A percentile compares a stretch with the other conserved stretches of the same genome.
Conservation (phyloP, 495 filamentous ascomycete species). For the Delitschia confertaspora region DNA sequence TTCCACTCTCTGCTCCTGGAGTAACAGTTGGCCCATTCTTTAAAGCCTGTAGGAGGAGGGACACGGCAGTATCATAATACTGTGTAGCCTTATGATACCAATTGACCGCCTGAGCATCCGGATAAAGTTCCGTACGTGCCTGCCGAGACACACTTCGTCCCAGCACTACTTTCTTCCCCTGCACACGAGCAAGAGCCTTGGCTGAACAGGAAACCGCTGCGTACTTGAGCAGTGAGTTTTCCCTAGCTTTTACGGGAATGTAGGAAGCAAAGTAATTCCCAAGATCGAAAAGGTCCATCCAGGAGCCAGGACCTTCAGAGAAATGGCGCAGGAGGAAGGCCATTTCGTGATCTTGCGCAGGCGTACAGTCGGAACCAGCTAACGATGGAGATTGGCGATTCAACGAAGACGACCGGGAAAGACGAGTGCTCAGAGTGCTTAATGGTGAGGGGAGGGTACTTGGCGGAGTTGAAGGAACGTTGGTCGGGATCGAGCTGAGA, state of each 20-base stretch:
- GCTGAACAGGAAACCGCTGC: conserved; percentile 54
- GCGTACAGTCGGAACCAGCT: conserved; percentile 1
- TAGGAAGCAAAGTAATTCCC: conserved; percentile 51
- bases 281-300: conserved; percentile 60
- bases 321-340: conserved; percentile 56
- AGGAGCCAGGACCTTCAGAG: conserved; percentile 51
- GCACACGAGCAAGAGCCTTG: conserved; percentile 51
- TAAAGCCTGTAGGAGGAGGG: conserved; percentile 51
- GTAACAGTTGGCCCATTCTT: conserved; percentile 34
- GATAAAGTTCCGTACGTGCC: conserved; percentile 46
- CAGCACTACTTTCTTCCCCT: conserved; percentile 42
- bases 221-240: conserved; percentile 50
- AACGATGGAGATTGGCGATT: neutral
- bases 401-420: conserved; percentile 4
- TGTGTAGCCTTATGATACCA: conserved; percentile 51
- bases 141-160: conserved; percentile 42
- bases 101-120: conserved; percentile 40
- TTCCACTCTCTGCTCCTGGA: conserved; percentile 31
- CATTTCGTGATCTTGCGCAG: conserved; percentile 43
- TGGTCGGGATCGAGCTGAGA: conserved; percentile 52
- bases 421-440: conserved; percentile 19
- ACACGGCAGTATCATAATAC: conserved; percentile 56
- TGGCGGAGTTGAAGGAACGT: conserved; percentile 43
- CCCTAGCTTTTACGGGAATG: conserved; percentile 48
- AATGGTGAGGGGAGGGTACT: conserved; percentile 36